Evolutionary conservation across 441 rosid species (phyloP), one percentile per base, ranked within the genome.

Genomic region (Pelargonium myrrhifolium): DNA sequence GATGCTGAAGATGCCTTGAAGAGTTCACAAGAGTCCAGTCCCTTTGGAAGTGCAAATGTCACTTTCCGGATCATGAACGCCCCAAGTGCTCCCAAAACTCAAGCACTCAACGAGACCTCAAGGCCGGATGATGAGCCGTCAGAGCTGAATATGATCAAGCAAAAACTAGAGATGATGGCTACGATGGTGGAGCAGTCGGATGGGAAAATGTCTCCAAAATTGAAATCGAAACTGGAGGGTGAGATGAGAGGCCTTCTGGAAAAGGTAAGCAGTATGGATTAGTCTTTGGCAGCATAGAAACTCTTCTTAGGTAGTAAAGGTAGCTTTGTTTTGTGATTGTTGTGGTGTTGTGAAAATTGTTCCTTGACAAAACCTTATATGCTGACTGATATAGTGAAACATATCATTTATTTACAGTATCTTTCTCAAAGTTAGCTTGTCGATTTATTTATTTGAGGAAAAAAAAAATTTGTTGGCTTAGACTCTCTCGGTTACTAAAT

Each of bases 221-320:
- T 82, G 64, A 88, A 80, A 62, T 76, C 90, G 65, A 75, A 26
- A 43, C 56, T 84, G 42, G 79, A 80, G 72, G 71, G 68, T 0
- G 85, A 82, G 74, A 67, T 88, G 8, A 83, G 76, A 67, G 77
- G 70, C 18, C 66, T 86, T 3, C 64, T 84, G 71, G 79, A 84
- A 71, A 77, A 78, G 81, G 82, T 87, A 56, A 78, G 62, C 62
- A 22, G 70, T 2, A 62, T 78, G 77, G 72, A 55, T 3, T 72
- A 69, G 8, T 68, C 21, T 26, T 58, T 78, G 51, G 74, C 66
- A 8, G 47, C 80, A 12, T 73, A 62, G 62, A 56, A 31, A 31
- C 35, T 31, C 35, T 31, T 31, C 6, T 31, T 31, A 31, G 35
- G 35, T 31, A 31, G n/a, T n/a, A n/a, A 31, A 31, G 35, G 35